phyloP scores from a whole-genome alignment of 1,284 basidiomycete species.

The Malassezia vespertilionis region DNA sequence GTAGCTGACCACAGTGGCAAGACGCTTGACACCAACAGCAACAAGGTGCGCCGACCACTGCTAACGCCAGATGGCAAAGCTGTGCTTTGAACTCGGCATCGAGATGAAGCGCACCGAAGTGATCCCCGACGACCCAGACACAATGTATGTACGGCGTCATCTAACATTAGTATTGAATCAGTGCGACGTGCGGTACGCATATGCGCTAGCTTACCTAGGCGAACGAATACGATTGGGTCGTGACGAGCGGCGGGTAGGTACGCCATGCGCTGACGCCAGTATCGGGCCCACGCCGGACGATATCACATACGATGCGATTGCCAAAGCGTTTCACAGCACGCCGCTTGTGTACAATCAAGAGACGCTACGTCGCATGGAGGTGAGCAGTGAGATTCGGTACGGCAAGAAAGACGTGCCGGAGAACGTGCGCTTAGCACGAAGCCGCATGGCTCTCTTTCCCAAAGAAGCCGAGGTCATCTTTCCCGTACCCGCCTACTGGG shows the following conservation, averaged over 20 bases:
- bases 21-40: slow-evolving; percentile 16
- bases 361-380: slow-evolving; percentile 63
- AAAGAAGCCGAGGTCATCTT: slow-evolving; percentile 33
- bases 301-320: slow-evolving; percentile 78
- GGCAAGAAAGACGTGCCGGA: slow-evolving; percentile 53
- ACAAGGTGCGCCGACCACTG: too few relatives aligned
- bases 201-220: background rate
- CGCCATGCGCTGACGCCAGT: slow-evolving; percentile 23
- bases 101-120: slow-evolving; percentile 61
- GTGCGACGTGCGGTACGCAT: slow-evolving; percentile 2
- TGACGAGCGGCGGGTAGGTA: slow-evolving; percentile 3
- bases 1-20: slow-evolving; percentile 57
- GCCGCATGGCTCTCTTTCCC: slow-evolving; percentile 41
- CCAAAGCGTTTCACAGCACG: slow-evolving; percentile 60
- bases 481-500: slow-evolving; percentile 55
- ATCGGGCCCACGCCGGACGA: slow-evolving; percentile 44
- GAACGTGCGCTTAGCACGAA: slow-evolving; percentile 29
- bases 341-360: slow-evolving; percentile 66
- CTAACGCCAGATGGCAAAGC: too few relatives aligned
- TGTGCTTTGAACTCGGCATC: slow-evolving; percentile 42
- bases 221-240: slow-evolving; percentile 8
- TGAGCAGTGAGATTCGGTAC: slow-evolving; percentile 53
- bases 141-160: slow-evolving; percentile 57
- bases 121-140: slow-evolving; percentile 74
- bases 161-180: slow-evolving; percentile 2